Percentiles rank a stretch among this genome's conserved stretches.
Conservation (phyloP, 768 basidiomycete genomes). For the Russula brevipes region DNA sequence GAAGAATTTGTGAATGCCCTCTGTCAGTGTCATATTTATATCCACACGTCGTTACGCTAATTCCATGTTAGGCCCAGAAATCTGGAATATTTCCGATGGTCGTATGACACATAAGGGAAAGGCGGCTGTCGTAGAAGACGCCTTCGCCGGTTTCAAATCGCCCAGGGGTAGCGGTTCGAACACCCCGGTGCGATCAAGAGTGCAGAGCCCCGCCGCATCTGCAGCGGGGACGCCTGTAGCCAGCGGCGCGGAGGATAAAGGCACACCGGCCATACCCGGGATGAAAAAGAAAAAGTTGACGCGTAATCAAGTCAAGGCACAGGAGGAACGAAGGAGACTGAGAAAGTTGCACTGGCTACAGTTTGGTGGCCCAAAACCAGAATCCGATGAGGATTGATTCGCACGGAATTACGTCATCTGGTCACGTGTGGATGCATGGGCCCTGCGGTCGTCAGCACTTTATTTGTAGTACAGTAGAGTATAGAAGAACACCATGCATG, state of each 20-base stretch:
- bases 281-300: slow-evolving; percentile 90
- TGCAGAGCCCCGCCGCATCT: slow-evolving; percentile 67
- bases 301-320: slow-evolving; percentile 84
- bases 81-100: slow-evolving; percentile 90
- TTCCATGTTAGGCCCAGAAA: slow-evolving; percentile 64
- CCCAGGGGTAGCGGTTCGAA: slow-evolving; percentile 66
- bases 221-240: slow-evolving; percentile 67
- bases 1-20: slow-evolving; percentile 79
- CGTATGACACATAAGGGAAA: slow-evolving; percentile 87
- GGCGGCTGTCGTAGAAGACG: slow-evolving; percentile 76
- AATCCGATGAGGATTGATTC: slow-evolving; percentile 51
- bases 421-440: background rate
- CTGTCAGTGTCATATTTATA: slow-evolving; percentile 46
- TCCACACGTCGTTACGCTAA: slow-evolving; percentile 26
- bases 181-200: slow-evolving; percentile 65
- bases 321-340: slow-evolving; percentile 76
- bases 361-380: slow-evolving; percentile 75
- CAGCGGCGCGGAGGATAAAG: slow-evolving; percentile 68
- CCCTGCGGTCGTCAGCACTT: background rate
- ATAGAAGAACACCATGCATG: slow-evolving; percentile 4
- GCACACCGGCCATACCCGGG: slow-evolving; percentile 36
- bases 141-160: slow-evolving; percentile 64
- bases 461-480: slow-evolving; percentile 9
- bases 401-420: background rate
- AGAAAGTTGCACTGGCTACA: slow-evolving; percentile 81